Evolutionary conservation across 1,284 basidiomycete genomes (phyloP).

Genomic region (Heterobasidion parviporum): DNA sequence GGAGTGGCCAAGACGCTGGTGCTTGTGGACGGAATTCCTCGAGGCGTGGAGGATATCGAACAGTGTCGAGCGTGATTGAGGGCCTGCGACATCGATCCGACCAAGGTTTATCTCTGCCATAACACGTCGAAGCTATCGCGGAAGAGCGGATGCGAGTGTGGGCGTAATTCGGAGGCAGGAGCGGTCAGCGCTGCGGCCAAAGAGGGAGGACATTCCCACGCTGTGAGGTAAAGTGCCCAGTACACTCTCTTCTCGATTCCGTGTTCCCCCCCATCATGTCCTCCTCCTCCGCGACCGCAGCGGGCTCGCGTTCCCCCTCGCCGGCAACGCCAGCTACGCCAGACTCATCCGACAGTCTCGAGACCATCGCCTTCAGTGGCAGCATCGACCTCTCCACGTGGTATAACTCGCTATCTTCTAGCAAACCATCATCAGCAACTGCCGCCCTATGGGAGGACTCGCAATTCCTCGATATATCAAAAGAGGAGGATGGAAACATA

Average conservation of each 20-base stretch:
- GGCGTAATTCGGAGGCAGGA: too few species aligned
- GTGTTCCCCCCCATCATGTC: slow-evolving; percentile 30
- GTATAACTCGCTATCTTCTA: slow-evolving; percentile 41
- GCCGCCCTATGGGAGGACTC: slow-evolving; percentile 19
- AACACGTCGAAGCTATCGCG: too few species aligned
- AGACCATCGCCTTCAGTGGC: slow-evolving; percentile 39
- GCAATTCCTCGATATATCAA: slow-evolving; percentile 12
- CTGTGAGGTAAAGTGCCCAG: background rate
- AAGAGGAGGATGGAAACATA: slow-evolving; percentile 35
- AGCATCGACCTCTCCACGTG: slow-evolving; percentile 48
- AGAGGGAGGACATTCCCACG: background rate
- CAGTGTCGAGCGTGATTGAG: too few species aligned
- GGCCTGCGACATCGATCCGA: too few species aligned
- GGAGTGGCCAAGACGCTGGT: too few species aligned
- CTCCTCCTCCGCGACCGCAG: slow-evolving; percentile 45
- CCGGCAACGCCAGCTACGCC: slow-evolving; percentile 66
- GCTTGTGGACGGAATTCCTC: too few species aligned
- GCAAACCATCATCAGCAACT: slow-evolving; percentile 25
- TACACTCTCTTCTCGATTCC: slow-evolving; percentile 4
- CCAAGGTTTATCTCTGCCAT: too few species aligned
- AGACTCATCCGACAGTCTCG: slow-evolving; percentile 46
- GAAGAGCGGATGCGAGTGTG: too few species aligned
- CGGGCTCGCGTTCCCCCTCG: slow-evolving; percentile 60
- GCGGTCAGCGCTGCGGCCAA: background rate
- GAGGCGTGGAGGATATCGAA: too few species aligned